phyloP scores from a whole-genome alignment of 2,329 filamentous ascomycete genomes.

The Fragosphaeria purpurea region DNA sequence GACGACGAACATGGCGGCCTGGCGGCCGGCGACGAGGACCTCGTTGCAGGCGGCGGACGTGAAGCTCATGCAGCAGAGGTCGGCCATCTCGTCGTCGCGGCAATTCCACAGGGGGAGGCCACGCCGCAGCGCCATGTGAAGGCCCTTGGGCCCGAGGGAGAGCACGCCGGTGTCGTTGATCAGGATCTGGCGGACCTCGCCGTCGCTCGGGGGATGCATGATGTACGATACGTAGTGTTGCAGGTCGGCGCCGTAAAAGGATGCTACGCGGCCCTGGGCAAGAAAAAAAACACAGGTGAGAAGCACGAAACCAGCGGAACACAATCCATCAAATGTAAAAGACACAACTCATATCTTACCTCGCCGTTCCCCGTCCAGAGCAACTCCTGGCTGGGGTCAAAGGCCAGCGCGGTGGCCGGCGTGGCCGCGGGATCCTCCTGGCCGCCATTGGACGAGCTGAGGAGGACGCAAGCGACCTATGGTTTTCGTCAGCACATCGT shows the following conservation, averaged over 20 bases:
- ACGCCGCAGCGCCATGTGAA: constrained; percentile 80
- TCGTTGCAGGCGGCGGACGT: constrained; percentile 76
- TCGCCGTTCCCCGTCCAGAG: constrained; percentile 61
- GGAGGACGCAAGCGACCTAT: constrained; percentile 69
- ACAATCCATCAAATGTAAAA: too few relatives aligned
- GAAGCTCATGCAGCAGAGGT: constrained; percentile 91
- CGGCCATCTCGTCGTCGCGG: constrained; percentile 56
- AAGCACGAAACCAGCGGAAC: too few relatives aligned
- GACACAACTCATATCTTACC: background rate
- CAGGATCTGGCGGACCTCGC: constrained; percentile 75
- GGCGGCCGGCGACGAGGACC: constrained; percentile 78
- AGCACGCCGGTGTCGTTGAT: constrained; percentile 88
- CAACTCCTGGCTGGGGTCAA: constrained; percentile 82
- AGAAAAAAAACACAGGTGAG: background rate
- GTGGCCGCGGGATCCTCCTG: constrained; percentile 53
- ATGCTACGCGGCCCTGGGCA: constrained; percentile 69
- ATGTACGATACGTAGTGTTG: constrained; percentile 86
- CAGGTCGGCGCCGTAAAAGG: constrained; percentile 77
- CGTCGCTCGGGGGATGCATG: constrained; percentile 63
- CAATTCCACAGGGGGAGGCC: constrained; percentile 86
- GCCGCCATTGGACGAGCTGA: constrained; percentile 60
- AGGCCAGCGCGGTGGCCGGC: constrained; percentile 69
- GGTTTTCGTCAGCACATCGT: background rate
- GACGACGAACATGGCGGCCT: constrained; percentile 73
- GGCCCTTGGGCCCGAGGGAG: constrained; percentile 68